Evolutionary conservation across 2,329 filamentous ascomycete species (phyloP).

Genomic region (Alternaria sp.): DNA sequence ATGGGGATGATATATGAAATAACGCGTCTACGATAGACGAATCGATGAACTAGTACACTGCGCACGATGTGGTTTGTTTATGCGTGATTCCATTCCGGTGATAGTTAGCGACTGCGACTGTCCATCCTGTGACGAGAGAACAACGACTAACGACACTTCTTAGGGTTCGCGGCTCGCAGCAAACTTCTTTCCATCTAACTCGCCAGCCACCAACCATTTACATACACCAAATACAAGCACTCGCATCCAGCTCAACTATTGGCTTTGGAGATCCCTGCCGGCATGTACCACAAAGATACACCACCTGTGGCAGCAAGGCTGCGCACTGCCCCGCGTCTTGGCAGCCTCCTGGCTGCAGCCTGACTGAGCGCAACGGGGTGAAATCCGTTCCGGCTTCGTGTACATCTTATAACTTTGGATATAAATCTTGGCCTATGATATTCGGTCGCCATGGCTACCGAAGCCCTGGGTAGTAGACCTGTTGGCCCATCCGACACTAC

Average conservation of each 20-base stretch:
- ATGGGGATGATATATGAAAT: slow-evolving; percentile 13
- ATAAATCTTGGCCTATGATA: accelerated
- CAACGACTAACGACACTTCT: neutral
- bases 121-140: neutral
- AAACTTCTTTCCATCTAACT: neutral
- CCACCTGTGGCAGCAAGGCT: neutral
- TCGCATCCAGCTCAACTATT: no score
- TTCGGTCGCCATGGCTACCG: neutral
- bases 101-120: neutral
- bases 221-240: neutral
- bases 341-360: neutral
- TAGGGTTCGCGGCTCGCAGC: neutral
- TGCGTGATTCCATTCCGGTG: neutral
- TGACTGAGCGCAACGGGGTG: neutral
- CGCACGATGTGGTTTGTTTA: neutral
- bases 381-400: accelerated
- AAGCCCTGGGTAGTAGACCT: accelerated
- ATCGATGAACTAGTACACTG: slow-evolving; percentile 11
- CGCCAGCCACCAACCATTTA: neutral
- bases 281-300: neutral
- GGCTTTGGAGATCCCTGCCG: neutral
- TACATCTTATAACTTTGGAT: neutral
- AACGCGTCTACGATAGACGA: slow-evolving; percentile 20
- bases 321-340: slow-evolving; percentile 5
- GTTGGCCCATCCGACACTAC: neutral